Evolutionary conservation across 2,329 filamentous ascomycete genomes (phyloP).

Genomic region (Pseudocercospora fijiensis): DNA sequence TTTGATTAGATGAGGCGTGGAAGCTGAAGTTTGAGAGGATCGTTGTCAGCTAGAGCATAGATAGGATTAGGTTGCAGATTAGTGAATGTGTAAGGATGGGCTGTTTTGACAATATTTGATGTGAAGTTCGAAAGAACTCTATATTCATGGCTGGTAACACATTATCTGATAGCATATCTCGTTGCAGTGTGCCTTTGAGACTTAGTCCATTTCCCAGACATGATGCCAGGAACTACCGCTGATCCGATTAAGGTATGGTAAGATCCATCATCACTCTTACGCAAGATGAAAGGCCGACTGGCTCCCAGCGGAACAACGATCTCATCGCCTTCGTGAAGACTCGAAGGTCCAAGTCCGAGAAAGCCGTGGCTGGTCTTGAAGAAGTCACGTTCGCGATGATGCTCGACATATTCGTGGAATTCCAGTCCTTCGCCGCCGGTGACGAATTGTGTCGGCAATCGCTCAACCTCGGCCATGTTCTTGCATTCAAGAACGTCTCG

Average conservation of each 20-base stretch:
- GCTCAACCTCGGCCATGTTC: slow-evolving; percentile 12
- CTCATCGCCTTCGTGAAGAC: slow-evolving; percentile 14
- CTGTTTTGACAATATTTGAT: background rate
- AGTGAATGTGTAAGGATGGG: background rate
- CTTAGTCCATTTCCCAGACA: slow-evolving; percentile 15
- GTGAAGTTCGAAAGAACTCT: background rate
- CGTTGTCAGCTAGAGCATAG: too few relatives aligned
- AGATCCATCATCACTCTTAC: slow-evolving; percentile 3
- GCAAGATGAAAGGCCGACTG: slow-evolving; percentile 19
- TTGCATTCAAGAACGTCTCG: slow-evolving; percentile 15
- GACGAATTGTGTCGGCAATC: slow-evolving; percentile 14
- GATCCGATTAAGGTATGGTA: slow-evolving; percentile 19
- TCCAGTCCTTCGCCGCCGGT: slow-evolving; percentile 15
- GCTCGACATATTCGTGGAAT: slow-evolving; percentile 16
- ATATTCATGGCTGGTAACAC: too few relatives aligned
- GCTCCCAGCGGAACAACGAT: slow-evolving; percentile 17
- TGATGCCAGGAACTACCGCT: slow-evolving; percentile 18
- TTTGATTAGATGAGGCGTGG: too few relatives aligned
- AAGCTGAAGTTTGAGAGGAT: too few relatives aligned
- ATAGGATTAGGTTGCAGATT: too few relatives aligned
- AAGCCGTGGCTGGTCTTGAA: slow-evolving; percentile 27
- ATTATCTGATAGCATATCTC: slow-evolving; percentile 8
- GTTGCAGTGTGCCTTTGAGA: slow-evolving; percentile 6
- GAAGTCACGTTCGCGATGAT: slow-evolving; percentile 24
- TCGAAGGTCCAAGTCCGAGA: slow-evolving; percentile 23